These are phyloP conservation scores for Schoenoplectus triqueter DNA, from an alignment of 202 grass and related monocot species.

Conservation along the genomic window DNA sequence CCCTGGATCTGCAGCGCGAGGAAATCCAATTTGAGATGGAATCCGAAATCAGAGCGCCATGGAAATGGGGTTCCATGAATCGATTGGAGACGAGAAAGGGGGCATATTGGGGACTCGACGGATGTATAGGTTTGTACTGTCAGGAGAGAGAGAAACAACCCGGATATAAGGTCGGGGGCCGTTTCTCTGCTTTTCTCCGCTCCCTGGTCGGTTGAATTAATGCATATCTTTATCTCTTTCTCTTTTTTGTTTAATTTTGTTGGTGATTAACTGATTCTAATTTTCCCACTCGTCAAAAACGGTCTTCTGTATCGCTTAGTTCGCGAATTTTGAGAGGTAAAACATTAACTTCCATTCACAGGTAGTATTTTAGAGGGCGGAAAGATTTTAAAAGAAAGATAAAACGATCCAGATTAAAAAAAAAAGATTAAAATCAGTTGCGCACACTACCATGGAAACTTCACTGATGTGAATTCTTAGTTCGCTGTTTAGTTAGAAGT, in stretches of 20 bases:
- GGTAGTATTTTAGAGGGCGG: no score
- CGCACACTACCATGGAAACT: no score
- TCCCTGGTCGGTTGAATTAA: constrained; percentile 3
- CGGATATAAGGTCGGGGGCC: background rate
- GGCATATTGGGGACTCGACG: constrained; percentile 19
- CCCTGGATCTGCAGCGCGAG: constrained; percentile 31
- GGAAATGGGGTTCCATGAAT: constrained; percentile 29
- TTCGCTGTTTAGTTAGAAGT: background rate
- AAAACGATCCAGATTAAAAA: no score
- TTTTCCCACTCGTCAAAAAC: background rate
- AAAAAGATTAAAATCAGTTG: no score
- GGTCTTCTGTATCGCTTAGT: background rate
- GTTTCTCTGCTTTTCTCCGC: background rate
- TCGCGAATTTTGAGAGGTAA: no score
- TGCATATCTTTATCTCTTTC: background rate
- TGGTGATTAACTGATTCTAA: background rate
- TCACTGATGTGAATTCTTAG: background rate
- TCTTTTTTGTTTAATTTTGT: constrained; percentile 20
- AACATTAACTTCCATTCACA: no score
- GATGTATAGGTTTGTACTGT: constrained; percentile 34
- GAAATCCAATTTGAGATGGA: constrained; percentile 25
- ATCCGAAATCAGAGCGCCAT: constrained; percentile 23
- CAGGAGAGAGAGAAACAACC: background rate
- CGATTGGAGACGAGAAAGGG: constrained; percentile 38
- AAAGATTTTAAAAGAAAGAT: no score